A percentile compares a stretch with the other conserved stretches of the same genome.
Evolutionary conservation across 306 rosid species (phyloP).

Genomic region (Astragalus glycyphyllos): DNA sequence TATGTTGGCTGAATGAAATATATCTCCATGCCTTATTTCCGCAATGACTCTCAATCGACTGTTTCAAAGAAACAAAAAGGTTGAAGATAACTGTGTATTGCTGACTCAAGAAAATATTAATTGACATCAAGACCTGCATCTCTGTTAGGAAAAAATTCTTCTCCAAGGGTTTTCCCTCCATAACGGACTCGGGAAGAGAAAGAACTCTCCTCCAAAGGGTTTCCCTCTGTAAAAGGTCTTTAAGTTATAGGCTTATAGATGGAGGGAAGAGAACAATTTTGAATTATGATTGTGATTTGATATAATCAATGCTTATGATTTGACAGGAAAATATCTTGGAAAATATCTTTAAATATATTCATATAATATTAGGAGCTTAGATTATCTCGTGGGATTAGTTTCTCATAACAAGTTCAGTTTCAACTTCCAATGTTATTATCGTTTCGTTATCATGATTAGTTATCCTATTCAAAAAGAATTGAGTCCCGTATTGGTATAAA

Average conservation of each 20-base stretch:
- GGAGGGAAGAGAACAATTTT: not conserved
- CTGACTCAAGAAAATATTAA: conserved; percentile 26
- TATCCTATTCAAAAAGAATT: not conserved
- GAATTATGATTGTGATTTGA: not conserved
- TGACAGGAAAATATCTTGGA: no score
- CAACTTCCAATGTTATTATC: not conserved
- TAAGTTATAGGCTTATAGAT: not conserved
- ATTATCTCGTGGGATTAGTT: not conserved
- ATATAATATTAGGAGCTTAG: not conserved
- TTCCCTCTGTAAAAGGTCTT: not conserved
- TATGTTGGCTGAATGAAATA: conserved; percentile 93
- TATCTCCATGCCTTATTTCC: conserved; percentile 86
- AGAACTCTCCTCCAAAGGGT: not conserved
- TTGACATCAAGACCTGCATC: conserved; percentile 49
- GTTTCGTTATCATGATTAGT: not conserved
- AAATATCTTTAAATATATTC: no score
- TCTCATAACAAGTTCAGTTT: not conserved
- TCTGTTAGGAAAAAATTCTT: conserved; percentile 6
- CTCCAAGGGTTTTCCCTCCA: conserved; percentile 9
- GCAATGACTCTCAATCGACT: conserved; percentile 96
- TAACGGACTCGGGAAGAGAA: not conserved
- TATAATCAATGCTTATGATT: no score
- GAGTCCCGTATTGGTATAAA: not conserved
- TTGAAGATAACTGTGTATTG: conserved; percentile 1
- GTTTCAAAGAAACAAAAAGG: conserved; percentile 48